These are phyloP conservation scores for Capsicum baccatum DNA, from an alignment of 257 asterid genomes.

Conservation along the genomic window DNA sequence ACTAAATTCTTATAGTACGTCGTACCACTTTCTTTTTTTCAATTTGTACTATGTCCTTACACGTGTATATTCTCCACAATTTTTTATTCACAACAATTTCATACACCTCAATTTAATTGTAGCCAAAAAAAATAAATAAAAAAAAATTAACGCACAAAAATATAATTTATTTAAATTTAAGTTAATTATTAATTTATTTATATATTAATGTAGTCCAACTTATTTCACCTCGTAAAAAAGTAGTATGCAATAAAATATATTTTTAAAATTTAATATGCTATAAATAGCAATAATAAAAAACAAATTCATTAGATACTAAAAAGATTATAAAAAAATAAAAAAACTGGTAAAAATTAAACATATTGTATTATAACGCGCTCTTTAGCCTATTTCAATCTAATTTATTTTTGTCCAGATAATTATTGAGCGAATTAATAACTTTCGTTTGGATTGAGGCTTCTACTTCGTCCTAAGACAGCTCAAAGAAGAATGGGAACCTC, in stretches of 20 bases:
- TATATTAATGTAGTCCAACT: too few species aligned
- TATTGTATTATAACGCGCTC: not conserved
- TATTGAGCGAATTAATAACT: too few species aligned
- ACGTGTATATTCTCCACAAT: not conserved
- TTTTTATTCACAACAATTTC: not conserved
- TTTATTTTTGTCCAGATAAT: too few species aligned
- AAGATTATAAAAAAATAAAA: not conserved
- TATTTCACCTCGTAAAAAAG: too few species aligned
- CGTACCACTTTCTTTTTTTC: conserved; percentile 27
- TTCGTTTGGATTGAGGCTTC: too few species aligned
- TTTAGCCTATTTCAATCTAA: not conserved
- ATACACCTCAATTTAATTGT: not conserved
- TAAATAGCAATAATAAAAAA: too few species aligned
- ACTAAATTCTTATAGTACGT: conserved; percentile 8
- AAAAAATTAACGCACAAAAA: not conserved
- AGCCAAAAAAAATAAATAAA: not conserved
- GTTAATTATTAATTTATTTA: not conserved
- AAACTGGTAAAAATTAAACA: not conserved
- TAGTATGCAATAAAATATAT: too few species aligned
- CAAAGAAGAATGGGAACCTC: too few species aligned
- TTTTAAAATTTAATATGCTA: too few species aligned
- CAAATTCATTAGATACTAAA: not conserved
- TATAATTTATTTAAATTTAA: not conserved
- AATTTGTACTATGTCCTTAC: not conserved
- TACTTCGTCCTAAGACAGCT: too few species aligned